These are phyloP conservation scores for Trypanosoma theileri DNA, from an alignment of 208 protist genomes.

Conservation along the genomic window DNA sequence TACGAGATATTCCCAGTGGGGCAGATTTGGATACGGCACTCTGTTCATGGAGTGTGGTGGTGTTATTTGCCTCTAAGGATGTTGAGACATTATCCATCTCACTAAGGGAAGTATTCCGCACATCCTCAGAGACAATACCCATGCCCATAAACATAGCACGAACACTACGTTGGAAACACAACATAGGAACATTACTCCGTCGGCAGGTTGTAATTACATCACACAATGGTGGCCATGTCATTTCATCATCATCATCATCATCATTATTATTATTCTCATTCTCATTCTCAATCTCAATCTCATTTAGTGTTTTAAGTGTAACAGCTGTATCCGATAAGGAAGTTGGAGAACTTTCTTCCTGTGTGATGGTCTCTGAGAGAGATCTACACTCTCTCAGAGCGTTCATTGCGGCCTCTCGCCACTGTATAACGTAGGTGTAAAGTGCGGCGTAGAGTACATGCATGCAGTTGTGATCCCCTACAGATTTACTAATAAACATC, in stretches of 20 bases:
- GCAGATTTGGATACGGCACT: too few species aligned
- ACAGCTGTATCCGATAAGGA: too few species aligned
- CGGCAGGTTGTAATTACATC: constrained; percentile 6
- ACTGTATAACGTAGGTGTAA: constrained; percentile 26
- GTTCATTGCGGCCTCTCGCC: constrained; percentile 2
- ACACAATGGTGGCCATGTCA: constrained; percentile 8
- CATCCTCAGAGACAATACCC: neutral
- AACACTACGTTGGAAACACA: constrained; percentile 26
- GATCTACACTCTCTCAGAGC: too few species aligned
- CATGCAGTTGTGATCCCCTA: constrained; percentile 32
- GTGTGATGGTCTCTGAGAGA: too few species aligned
- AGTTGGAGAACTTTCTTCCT: neutral
- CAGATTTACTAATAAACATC: constrained; percentile 28
- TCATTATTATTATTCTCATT: constrained; percentile 18
- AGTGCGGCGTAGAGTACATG: constrained; percentile 22
- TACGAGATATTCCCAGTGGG: neutral
- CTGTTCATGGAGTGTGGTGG: too few species aligned
- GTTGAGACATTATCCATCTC: neutral
- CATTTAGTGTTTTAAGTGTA: too few species aligned
- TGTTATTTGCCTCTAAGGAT: too few species aligned
- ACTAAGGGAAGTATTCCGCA: too few species aligned
- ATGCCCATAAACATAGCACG: constrained; percentile 12
- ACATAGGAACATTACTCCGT: constrained; percentile 25
- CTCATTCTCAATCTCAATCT: too few species aligned
- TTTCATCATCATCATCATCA: neutral